Conservation (phyloP, 2,329 filamentous ascomycete genomes). For the Nemania serpens region DNA sequence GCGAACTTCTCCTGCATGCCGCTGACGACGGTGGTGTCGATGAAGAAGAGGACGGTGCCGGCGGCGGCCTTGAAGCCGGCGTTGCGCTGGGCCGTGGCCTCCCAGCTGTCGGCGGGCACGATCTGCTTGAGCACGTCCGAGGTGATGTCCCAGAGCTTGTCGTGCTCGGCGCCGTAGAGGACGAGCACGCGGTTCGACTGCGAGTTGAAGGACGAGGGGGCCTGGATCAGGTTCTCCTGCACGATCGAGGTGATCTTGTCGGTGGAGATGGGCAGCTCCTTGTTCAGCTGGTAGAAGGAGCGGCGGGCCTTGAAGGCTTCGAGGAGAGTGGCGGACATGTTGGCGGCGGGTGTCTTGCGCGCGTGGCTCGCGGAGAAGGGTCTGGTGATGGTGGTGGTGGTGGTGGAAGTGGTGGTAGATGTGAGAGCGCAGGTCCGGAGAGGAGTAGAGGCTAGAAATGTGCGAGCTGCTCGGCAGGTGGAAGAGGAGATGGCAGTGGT, state of each 20-base stretch:
- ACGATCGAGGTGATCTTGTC: slow-evolving; percentile 68
- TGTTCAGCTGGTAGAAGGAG: slow-evolving; percentile 69
- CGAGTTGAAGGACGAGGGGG: slow-evolving; percentile 86
- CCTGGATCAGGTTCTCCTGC: slow-evolving; percentile 65
- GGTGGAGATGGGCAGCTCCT: slow-evolving; percentile 63
- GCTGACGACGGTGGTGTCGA: slow-evolving; percentile 71
- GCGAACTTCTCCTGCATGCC: slow-evolving; percentile 71
- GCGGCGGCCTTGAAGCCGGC: slow-evolving; percentile 70
- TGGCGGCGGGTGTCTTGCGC: slow-evolving; percentile 37
- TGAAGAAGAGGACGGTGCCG: slow-evolving; percentile 87
- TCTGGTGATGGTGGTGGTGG: slow-evolving; percentile 24
- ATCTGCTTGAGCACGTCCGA: slow-evolving; percentile 67
- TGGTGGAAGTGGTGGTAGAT: slow-evolving; percentile 21
- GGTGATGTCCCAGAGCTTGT: slow-evolving; percentile 82
- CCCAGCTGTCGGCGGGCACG: slow-evolving; percentile 67
- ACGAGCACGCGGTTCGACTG: slow-evolving; percentile 81
- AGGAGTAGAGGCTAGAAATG: slow-evolving; percentile 10
- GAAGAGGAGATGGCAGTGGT: slow-evolving; percentile 19
- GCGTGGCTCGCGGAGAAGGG: slow-evolving; percentile 32
- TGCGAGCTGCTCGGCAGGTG: slow-evolving; percentile 23
- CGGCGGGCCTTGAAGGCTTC: slow-evolving; percentile 70
- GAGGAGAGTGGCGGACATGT: slow-evolving; percentile 58
- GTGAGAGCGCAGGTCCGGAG: slow-evolving; percentile 25
- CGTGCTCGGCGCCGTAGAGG: slow-evolving; percentile 80
- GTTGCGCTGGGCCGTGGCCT: slow-evolving; percentile 50